phyloP scores from a whole-genome alignment of 306 rosid species.

The Trichosanthes truncata region DNA sequence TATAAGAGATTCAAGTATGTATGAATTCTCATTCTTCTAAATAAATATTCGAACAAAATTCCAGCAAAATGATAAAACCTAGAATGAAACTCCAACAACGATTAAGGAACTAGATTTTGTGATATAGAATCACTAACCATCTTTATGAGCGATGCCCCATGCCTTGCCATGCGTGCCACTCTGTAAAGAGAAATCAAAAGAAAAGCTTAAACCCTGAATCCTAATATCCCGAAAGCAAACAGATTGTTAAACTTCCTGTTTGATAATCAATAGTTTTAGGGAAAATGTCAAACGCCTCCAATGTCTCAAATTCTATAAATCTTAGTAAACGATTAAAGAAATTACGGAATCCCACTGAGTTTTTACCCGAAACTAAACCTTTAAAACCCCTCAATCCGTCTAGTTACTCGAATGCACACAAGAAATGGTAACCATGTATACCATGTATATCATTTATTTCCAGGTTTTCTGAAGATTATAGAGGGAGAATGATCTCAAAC shows the following conservation, averaged over 20 bases:
- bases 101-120: neutral
- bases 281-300: neutral
- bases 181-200: slow-evolving; percentile 21
- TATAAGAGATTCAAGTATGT: neutral
- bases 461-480: neutral
- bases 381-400: neutral
- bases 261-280: neutral
- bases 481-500: neutral
- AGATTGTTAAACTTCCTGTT: neutral
- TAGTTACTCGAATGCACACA: neutral
- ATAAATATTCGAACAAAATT: neutral
- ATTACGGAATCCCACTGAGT: neutral
- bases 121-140: slow-evolving; percentile 33
- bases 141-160: slow-evolving; percentile 85
- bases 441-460: neutral
- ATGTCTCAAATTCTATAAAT: neutral
- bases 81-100: neutral
- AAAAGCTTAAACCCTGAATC: slow-evolving; percentile 16
- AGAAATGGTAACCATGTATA: neutral
- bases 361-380: neutral
- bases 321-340: neutral
- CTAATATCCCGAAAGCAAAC: neutral
- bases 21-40: neutral
- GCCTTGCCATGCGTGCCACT: slow-evolving; percentile 94
- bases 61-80: neutral